Conservation (phyloP, 2,329 filamentous ascomycete species). For the Juglanconis oblonga region DNA sequence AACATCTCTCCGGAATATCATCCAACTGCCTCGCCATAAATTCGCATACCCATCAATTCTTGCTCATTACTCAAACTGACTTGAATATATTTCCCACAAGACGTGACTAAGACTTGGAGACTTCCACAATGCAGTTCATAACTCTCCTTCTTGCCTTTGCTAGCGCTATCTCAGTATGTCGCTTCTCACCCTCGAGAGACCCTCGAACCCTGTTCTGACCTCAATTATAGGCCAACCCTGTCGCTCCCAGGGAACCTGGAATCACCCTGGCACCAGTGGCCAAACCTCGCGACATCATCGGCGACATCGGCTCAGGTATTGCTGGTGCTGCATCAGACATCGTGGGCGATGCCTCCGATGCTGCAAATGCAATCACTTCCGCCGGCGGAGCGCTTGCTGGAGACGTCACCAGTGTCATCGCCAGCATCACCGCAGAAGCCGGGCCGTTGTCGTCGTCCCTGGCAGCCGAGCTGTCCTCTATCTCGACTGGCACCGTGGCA, state of each 20-base stretch:
- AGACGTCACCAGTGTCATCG: not conserved
- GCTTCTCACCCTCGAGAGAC: not conserved
- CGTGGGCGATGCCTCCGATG: not conserved
- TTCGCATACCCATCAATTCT: too few species aligned
- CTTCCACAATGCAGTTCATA: not conserved
- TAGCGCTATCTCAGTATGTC: not conserved
- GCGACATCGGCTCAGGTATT: not conserved
- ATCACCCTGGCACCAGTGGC: not conserved
- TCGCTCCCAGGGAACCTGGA: not conserved
- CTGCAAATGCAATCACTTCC: not conserved
- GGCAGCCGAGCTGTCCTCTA: not conserved
- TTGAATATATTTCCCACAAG: too few species aligned
- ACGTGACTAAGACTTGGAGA: too few species aligned
- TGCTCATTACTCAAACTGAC: too few species aligned
- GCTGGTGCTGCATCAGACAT: not conserved
- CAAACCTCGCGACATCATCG: not conserved
- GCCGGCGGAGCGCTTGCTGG: not conserved
- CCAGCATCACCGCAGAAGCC: not conserved
- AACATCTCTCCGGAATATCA: too few species aligned
- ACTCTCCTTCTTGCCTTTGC: not conserved
- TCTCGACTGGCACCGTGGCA: not conserved
- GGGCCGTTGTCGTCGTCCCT: not conserved
- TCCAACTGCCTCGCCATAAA: too few species aligned
- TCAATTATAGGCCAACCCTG: not conserved
- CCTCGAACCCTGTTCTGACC: not conserved